Conservation (phyloP, 495 filamentous ascomycete species). For the Penicillium waksmanii region DNA sequence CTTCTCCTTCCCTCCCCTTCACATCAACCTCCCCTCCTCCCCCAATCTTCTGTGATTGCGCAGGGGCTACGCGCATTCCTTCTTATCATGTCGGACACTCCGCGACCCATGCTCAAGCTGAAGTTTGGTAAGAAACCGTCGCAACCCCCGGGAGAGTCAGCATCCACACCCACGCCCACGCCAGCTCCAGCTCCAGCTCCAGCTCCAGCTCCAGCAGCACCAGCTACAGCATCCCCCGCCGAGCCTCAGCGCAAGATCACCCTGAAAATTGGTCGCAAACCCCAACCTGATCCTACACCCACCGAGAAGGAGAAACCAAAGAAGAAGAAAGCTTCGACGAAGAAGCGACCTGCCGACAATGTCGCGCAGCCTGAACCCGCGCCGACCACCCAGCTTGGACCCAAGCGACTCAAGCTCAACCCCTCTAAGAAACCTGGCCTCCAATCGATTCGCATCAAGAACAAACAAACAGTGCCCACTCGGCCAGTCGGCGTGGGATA, state of each 20-base stretch:
- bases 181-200: slow-evolving; percentile 26
- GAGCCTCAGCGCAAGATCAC: slow-evolving; percentile 50
- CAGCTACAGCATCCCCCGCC: slow-evolving; percentile 30
- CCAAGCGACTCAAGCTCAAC: slow-evolving; percentile 50
- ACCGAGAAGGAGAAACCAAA: slow-evolving; percentile 30
- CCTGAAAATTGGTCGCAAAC: slow-evolving; percentile 51
- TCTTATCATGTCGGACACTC: slow-evolving; percentile 42
- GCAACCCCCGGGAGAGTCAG: slow-evolving; percentile 22
- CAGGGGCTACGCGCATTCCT: not conserved
- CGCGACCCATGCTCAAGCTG: slow-evolving; percentile 54
- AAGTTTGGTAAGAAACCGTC: slow-evolving; percentile 50
- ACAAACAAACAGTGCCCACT: slow-evolving; percentile 62
- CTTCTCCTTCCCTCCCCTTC: not conserved
- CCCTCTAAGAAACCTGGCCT: slow-evolving; percentile 47
- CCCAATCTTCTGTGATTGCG: not conserved
- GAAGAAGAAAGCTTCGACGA: slow-evolving; percentile 53
- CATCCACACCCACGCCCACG: not conserved
- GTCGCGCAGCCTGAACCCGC: slow-evolving; percentile 30
- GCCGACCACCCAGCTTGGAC: slow-evolving; percentile 29
- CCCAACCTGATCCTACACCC: slow-evolving; percentile 30
- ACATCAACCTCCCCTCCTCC: not conserved
- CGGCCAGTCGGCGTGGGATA: slow-evolving; percentile 82
- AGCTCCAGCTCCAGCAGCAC: slow-evolving; percentile 25
- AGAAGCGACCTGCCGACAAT: slow-evolving; percentile 47
- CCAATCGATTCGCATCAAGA: slow-evolving; percentile 57